Percentiles rank a stretch among this genome's conserved stretches.
Evolutionary conservation across 2,329 filamentous ascomycete genomes (phyloP).

Genomic region (Rhynchosporium secalis): DNA sequence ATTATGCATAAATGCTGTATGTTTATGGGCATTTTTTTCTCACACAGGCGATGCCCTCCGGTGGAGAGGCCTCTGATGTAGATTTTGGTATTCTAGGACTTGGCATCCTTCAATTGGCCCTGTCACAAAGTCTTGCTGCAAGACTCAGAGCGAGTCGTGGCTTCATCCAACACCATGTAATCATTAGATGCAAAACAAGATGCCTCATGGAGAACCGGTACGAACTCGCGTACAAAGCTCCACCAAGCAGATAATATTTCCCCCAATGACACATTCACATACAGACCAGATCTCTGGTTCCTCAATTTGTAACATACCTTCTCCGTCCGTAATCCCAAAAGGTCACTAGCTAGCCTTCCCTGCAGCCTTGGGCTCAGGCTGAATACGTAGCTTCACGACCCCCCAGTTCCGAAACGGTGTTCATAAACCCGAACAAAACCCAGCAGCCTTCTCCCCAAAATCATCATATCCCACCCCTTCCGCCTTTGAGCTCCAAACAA

Average conservation of each 20-base stretch:
- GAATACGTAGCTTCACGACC: conserved; percentile 24
- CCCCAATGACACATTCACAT: conserved; percentile 6
- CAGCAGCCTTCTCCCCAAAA: conserved; percentile 16
- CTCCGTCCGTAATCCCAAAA: conserved; percentile 7
- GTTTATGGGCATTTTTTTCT: not conserved
- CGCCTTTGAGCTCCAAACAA: conserved; percentile 23
- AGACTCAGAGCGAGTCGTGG: not conserved
- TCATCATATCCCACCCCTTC: conserved; percentile 6
- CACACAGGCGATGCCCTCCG: not conserved
- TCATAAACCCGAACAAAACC: conserved; percentile 20
- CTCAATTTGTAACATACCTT: conserved; percentile 12
- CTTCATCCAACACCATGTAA: not conserved
- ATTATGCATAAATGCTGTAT: not conserved
- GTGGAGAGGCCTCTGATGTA: too few relatives aligned
- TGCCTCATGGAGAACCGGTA: not conserved
- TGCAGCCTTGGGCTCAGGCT: conserved; percentile 37
- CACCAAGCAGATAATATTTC: conserved; percentile 8
- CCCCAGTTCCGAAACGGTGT: conserved; percentile 33
- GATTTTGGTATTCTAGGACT: not conserved
- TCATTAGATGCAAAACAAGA: not conserved
- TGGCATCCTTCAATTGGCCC: not conserved
- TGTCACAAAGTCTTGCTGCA: not conserved
- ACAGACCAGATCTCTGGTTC: conserved; percentile 16
- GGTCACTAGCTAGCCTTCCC: conserved; percentile 23
- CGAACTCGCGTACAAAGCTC: not conserved